A percentile compares a stretch with the other conserved stretches of the same genome.
phyloP scores from a whole-genome alignment of 495 filamentous ascomycete species.

The Podospora australis region DNA sequence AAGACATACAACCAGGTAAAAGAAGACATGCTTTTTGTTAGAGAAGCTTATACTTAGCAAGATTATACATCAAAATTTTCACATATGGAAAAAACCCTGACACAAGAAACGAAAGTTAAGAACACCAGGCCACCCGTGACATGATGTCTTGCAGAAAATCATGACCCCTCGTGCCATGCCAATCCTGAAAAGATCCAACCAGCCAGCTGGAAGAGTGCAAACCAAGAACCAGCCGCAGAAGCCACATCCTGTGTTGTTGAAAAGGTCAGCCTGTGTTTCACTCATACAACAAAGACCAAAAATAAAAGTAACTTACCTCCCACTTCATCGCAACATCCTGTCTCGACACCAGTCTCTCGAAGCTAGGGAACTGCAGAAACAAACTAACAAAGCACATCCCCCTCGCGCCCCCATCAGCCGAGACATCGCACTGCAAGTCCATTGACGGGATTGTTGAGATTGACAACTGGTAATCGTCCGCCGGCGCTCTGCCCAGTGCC shows the following conservation, averaged over 20 bases:
- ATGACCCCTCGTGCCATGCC: constrained; percentile 2
- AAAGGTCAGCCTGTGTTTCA: not conserved
- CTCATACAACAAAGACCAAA: not conserved
- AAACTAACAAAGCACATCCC: constrained; percentile 5
- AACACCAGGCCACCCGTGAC: not conserved
- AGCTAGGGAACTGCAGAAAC: constrained; percentile 13
- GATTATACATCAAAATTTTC: no score
- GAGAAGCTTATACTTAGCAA: not conserved
- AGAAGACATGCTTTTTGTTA: not conserved
- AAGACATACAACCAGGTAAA: no score
- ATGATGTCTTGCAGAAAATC: not conserved
- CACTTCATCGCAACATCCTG: constrained; percentile 8
- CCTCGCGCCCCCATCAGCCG: not conserved
- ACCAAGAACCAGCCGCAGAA: constrained; percentile 12
- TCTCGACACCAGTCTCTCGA: constrained; percentile 9
- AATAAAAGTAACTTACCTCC: constrained; percentile 2
- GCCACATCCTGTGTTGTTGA: not conserved
- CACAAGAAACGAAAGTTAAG: not conserved
- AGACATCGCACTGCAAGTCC: constrained; percentile 7
- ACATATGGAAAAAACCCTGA: no score
- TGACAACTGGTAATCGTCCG: constrained; percentile 14
- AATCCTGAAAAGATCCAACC: constrained; percentile 11
- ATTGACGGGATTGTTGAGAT: constrained; percentile 11
- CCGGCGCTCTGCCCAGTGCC: not conserved
- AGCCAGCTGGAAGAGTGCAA: constrained; percentile 11